Evolutionary conservation across 106 monocot species (phyloP).

Genomic region (Acorus calamus): DNA sequence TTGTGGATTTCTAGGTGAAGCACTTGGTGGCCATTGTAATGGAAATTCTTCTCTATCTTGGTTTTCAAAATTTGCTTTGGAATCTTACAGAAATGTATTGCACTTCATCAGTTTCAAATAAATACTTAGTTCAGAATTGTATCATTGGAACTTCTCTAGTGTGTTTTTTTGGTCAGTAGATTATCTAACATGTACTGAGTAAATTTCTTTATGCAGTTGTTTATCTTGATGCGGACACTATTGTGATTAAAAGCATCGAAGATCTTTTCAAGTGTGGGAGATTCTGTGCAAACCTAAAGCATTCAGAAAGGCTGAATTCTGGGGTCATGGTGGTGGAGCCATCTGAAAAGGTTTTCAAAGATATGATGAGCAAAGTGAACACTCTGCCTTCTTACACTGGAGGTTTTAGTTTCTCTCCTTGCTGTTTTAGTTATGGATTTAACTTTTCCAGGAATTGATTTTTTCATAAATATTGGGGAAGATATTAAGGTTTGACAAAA

Average conservation of each 20-base stretch:
- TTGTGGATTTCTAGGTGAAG: too few species aligned
- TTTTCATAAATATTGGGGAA: too few species aligned
- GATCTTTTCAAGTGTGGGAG: conserved; percentile 89
- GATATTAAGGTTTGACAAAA: too few species aligned
- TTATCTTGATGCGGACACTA: conserved; percentile 98
- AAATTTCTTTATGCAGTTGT: conserved; percentile 51
- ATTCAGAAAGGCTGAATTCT: conserved; percentile 98
- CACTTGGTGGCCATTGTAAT: too few species aligned
- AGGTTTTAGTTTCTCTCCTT: conserved; percentile 36
- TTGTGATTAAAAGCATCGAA: conserved; percentile 88
- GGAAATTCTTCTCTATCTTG: too few species aligned
- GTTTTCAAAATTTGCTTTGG: too few species aligned
- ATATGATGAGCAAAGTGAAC: conserved; percentile 90
- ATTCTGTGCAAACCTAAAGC: conserved; percentile 97
- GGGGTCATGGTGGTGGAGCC: conserved; percentile 99
- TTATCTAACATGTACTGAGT: neutral
- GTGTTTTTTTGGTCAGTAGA: too few species aligned
- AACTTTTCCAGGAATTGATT: too few species aligned
- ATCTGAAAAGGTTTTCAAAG: conserved; percentile 68
- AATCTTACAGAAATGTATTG: too few species aligned
- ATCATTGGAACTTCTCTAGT: too few species aligned
- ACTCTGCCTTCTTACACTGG: conserved; percentile 87
- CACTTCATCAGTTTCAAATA: too few species aligned
- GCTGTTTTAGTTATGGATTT: neutral
- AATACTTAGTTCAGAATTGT: too few species aligned